Evolutionary conservation across 768 basidiomycete species (phyloP), one percentile per base, ranked within the genome.

Genomic region (Tulasnella sp.): DNA sequence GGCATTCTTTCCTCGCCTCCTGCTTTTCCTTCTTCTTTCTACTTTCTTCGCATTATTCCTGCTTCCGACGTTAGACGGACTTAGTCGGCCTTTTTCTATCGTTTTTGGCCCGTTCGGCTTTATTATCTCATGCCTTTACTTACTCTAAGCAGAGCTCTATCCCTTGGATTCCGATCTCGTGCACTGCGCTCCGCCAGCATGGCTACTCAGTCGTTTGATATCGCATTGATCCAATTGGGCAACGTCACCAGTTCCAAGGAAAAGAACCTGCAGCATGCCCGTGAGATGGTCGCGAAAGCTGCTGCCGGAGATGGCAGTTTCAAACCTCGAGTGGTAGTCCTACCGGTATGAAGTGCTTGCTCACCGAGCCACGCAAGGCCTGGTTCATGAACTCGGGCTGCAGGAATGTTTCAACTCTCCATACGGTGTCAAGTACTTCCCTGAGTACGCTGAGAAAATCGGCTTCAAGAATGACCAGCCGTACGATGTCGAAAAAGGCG

Each of bases 161-260:
- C 58, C 58, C 19, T 25, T 25, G 58, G 58, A 64, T 64, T 34
- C n/a, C 58, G 31, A 64, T 64, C 58, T 64, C 58, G 58, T 34
- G 25, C 58, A 4, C 58, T 37, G 68, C 68, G 68, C 40, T 70
- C n/a, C 19, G 37, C 73, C 22, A 58, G 19, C 19, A 70, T 37
- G 64, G 67, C 58, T 67, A 40, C 40, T 31, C 36, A 88, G 79
- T 86, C 90, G 1, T 98, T 98, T 84, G 91, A 87, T 25, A 87
- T 99, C 73, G 94, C 96, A 0, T 86, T 98, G 67, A 89, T 98
- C 76, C 97, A 99, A 82, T 88, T 99, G 4, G 94, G 94, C n/a
- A 85, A 85, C 73, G 84, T 93, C 42, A 87, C 90, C 25, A 79
- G 87, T 0, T 87, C 90, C 84, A 99, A 98, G 84, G 79, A 85